These are phyloP conservation scores for Moricandia arvensis DNA, from an alignment of 345 rosid genomes.

Conservation along the genomic window DNA sequence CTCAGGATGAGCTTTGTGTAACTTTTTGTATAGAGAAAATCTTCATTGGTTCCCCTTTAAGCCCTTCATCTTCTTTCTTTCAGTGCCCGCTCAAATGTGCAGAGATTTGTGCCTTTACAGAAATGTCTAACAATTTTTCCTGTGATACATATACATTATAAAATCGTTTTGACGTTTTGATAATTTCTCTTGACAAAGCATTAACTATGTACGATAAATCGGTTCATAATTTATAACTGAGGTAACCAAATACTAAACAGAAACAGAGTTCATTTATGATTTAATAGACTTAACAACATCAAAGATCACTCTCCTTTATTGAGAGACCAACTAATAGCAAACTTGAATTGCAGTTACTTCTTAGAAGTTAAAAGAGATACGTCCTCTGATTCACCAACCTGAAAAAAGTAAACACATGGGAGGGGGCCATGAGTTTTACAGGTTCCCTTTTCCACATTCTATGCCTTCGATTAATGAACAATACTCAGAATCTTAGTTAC, in stretches of 20 bases:
- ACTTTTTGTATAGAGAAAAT: slow-evolving; percentile 29
- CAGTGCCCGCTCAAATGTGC: not conserved
- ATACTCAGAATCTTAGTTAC: not conserved
- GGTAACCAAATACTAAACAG: not conserved
- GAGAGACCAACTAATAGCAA: slow-evolving; percentile 18
- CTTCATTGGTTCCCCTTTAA: not conserved
- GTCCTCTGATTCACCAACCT: slow-evolving; percentile 14
- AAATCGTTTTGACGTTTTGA: not conserved
- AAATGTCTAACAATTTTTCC: not conserved
- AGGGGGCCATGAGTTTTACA: not conserved
- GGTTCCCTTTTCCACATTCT: not conserved
- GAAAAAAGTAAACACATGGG: not conserved
- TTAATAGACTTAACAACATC: slow-evolving; percentile 22
- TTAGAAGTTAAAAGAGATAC: slow-evolving; percentile 10
- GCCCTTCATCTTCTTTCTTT: not conserved
- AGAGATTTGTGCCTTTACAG: not conserved
- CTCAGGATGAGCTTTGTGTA: slow-evolving; percentile 42
- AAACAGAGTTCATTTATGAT: not conserved
- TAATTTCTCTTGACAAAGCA: not conserved
- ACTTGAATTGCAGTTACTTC: slow-evolving; percentile 1
- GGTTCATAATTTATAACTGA: slow-evolving; percentile 1
- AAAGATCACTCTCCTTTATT: slow-evolving; percentile 31
- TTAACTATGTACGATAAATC: not conserved
- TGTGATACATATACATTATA: not conserved
- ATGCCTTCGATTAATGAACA: not conserved